Base-by-base conservation (phyloP, 2,329 filamentous ascomycete species). In the Fusarium annulatum region DNA sequence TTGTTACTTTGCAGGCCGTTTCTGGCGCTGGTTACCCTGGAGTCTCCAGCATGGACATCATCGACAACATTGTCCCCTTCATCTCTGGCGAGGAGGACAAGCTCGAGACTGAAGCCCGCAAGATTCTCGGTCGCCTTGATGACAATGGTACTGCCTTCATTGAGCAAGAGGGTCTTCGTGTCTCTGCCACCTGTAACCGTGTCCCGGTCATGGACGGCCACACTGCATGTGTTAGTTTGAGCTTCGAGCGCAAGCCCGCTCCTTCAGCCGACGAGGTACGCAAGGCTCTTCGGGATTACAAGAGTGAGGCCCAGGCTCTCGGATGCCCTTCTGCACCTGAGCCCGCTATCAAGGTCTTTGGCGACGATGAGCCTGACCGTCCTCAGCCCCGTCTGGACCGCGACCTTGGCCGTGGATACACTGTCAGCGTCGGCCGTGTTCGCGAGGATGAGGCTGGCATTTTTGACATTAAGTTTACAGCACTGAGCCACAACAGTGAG, bases 81-180 rank as follows among this genome's bases (percentile, higher is more conserved):
- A 99, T 98, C 81, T 88, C 89, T 2, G 95, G 95, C 66, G 96
- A 98, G 84, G 96, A 98, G 83, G 95, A 97, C 83, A 98, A 98
- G 87, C 90, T 98, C 36, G 94, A 97, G 86, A 93, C 93, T 7
- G 96, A 98, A 84, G 95, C 96, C 5, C 93, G 94, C 78, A 98
- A 98, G 89, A 98, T 98, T 77, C 88, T 98, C 6, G 96, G 96
- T 59, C 82, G 82, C 39, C 85, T 98, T 77, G 94, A 94, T 79
- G 83, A 84, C 45, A 91, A 93, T 23, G 87, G 89, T 23, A 95
- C 93, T 10, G 92, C 90, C 18, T 95, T 98, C 76, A 85, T 91
- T 59, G 92, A 96, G 80, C 94, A 97, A 83, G 84, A 86, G 19
- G 86, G 87, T 51, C 89, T 98, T 67, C 90, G 90, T 74, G 91